Evolutionary conservation across 495 filamentous ascomycete species (phyloP), one percentile per base, ranked within the genome.

Genomic region (Podospora pseudoanserina): DNA sequence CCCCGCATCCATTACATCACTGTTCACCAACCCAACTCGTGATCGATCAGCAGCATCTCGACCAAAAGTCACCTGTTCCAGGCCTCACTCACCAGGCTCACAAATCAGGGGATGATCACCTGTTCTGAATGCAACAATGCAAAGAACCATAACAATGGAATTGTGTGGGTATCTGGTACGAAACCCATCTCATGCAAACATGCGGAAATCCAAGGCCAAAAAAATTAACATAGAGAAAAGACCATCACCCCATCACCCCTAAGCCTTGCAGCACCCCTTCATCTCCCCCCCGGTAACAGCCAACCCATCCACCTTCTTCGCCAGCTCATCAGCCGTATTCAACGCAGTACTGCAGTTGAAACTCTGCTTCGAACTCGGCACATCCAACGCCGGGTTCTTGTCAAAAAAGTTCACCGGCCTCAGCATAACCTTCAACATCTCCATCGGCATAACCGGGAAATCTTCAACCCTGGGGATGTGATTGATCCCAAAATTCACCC

Each of bases 401-500:
- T 87, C 86, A 76, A 92, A 93, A 81, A 92, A 92, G 30, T 90
- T 90, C 49, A 85, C 86, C 0, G 90, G 90, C 75, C 89, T 88
- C 65, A 93, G 66, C 71, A 82, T 81, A 18, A 88, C 86, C 74
- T 86, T 76, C 65, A 69, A 55, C 3, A 58, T 73, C 71, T 74
- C 73, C 23, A 62, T 65, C 5, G 70, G 68, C 78, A 89, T 88
- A 32, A 88, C 86, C 18, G 86, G 86, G 77, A 85, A 68, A 39
- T 70, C 71, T 64, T 78, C 76, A 13, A 60, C 60, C 27, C 74
- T 71, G 76, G 88, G 88, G 9, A 89, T 86, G 20, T 87, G 88
- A 19, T 81, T 89, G 44, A 89, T 74, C 15, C 87, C 86, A 75
- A 90, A 89, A 7, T 82, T 78, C 30, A 80, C 83, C 88, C 88